Conservation (phyloP, 345 rosid genomes). For the Eucalyptus paniculata region DNA sequence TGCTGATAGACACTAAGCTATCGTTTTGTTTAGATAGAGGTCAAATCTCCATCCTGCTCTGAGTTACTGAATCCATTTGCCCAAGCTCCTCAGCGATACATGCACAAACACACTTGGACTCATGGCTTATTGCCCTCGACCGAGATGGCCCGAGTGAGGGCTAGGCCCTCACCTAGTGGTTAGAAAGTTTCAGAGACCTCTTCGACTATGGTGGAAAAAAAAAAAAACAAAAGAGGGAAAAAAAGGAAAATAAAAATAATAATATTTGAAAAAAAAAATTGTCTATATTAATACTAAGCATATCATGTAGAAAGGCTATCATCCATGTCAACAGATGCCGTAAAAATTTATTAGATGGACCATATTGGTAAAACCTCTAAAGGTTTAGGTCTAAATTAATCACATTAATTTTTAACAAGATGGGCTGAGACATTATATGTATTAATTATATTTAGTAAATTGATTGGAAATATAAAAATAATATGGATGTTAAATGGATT, state of each 20-base stretch:
- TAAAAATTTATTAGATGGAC: too few relatives aligned
- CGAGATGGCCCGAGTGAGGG: fast-evolving
- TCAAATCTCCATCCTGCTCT: background rate
- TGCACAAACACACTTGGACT: background rate
- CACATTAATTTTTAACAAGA: background rate
- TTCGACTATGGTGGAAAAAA: fast-evolving
- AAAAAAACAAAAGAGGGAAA: too few relatives aligned
- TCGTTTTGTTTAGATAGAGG: background rate
- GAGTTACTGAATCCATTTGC: background rate
- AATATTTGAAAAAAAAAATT: too few relatives aligned
- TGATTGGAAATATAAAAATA: background rate
- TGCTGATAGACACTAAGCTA: background rate
- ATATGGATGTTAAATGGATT: too few relatives aligned
- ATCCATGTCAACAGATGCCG: fast-evolving
- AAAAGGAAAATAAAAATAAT: too few relatives aligned
- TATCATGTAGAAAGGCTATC: too few relatives aligned
- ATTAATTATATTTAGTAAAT: too few relatives aligned
- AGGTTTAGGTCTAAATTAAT: background rate
- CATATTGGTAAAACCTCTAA: background rate
- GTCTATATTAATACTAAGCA: fast-evolving
- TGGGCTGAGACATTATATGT: background rate
- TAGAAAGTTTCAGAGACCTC: fast-evolving
- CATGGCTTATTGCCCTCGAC: background rate
- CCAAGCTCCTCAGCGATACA: background rate
- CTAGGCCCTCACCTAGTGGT: background rate